A percentile compares a stretch with the other conserved stretches of the same genome.
Evolutionary conservation across 1,139 yeast genomes (phyloP).

Genomic region (Saccharomyces hybrid): DNA sequence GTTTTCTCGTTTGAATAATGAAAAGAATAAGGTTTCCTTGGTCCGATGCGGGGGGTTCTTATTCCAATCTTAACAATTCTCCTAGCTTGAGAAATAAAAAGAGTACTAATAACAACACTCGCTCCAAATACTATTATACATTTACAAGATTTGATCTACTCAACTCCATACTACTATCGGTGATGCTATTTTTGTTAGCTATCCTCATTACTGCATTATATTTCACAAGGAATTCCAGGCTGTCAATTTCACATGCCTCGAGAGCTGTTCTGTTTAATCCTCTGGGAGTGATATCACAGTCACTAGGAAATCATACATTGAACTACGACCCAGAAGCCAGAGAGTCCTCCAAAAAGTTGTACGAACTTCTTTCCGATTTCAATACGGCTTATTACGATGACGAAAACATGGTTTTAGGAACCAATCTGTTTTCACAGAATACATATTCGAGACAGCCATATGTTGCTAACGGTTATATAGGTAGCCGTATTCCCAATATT

Average conservation of each 20-base stretch:
- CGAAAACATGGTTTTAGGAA: constrained; percentile 34
- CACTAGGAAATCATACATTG: neutral
- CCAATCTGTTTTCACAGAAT: constrained; percentile 36
- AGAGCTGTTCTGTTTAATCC: constrained; percentile 1
- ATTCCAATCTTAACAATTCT: neutral
- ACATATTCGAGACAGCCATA: constrained; percentile 65
- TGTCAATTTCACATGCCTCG: neutral
- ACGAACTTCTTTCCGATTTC: constrained; percentile 35
- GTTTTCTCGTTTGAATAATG: neutral
- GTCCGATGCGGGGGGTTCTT: neutral
- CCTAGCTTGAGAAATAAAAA: neutral
- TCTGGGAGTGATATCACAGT: neutral
- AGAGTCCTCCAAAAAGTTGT: constrained; percentile 30
- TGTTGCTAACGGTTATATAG: constrained; percentile 75
- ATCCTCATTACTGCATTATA: neutral
- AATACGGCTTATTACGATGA: constrained; percentile 42
- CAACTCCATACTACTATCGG: neutral
- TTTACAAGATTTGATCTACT: neutral
- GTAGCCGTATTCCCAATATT: constrained; percentile 65
- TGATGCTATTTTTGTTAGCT: neutral
- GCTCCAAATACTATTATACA: neutral
- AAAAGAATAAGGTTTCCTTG: neutral
- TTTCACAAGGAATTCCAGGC: neutral
- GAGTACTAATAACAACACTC: neutral
- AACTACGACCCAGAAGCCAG: constrained; percentile 11